Evolutionary conservation across 2,329 filamentous ascomycete genomes (phyloP).

Genomic region (Botrytis tulipae): DNA sequence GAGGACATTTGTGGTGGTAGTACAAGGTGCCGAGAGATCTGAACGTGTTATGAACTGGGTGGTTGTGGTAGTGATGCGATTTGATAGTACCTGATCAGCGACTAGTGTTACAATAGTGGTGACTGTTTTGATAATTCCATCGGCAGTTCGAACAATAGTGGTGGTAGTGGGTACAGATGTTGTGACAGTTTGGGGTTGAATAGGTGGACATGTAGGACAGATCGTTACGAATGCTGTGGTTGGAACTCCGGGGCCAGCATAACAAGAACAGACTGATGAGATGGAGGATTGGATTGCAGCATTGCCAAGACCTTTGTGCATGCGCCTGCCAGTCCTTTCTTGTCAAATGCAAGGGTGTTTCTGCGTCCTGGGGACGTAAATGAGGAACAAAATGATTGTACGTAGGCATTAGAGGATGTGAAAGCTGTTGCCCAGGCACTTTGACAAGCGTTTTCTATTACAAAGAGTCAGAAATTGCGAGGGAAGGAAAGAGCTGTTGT

Average conservation of each 20-base stretch:
- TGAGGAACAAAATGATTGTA: neutral
- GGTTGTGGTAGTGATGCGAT: neutral
- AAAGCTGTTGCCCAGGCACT: conserved; percentile 14
- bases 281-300: neutral
- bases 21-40: neutral
- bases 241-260: neutral
- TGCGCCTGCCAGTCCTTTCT: neutral
- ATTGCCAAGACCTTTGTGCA: neutral
- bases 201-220: neutral
- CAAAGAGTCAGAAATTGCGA: neutral
- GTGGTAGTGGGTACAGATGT: neutral
- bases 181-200: neutral
- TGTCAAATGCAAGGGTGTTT: neutral
- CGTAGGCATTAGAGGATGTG: neutral
- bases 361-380: neutral
- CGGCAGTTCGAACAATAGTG: neutral
- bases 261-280: conserved; percentile 14
- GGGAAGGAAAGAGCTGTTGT: no score
- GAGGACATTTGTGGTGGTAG: neutral
- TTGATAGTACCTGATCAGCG: neutral
- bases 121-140: neutral
- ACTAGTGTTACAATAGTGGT: neutral
- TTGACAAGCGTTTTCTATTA: neutral
- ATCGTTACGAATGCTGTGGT: neutral
- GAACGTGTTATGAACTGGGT: neutral